phyloP scores from a whole-genome alignment of 2,329 filamentous ascomycete species.

The Colletotrichum cuscutae region DNA sequence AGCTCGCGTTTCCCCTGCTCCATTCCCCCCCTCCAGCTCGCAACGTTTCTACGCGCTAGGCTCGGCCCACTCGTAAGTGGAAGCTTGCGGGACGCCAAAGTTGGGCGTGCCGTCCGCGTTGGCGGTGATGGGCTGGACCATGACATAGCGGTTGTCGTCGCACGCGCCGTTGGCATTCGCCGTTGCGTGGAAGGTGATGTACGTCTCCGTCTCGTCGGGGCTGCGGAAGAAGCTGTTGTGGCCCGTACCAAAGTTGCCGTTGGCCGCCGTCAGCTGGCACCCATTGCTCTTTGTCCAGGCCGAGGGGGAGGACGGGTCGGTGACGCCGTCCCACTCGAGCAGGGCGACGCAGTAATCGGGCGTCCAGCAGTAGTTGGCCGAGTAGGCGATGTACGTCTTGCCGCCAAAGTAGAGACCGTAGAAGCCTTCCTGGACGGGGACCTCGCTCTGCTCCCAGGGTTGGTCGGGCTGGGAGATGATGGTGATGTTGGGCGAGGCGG shows the following conservation, averaged over 20 bases:
- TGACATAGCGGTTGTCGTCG: slow-evolving; percentile 63
- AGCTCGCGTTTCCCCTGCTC: too few species aligned
- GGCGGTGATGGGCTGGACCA: slow-evolving; percentile 60
- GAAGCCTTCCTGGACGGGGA: slow-evolving; percentile 65
- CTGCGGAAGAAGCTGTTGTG: slow-evolving; percentile 69
- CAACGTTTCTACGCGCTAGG: slow-evolving; percentile 16
- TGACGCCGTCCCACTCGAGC: slow-evolving; percentile 61
- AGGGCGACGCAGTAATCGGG: slow-evolving; percentile 63
- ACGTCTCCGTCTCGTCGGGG: slow-evolving; percentile 63
- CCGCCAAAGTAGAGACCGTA: slow-evolving; percentile 63
- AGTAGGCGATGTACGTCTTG: slow-evolving; percentile 64
- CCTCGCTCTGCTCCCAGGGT: slow-evolving; percentile 60
- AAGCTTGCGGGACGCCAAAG: slow-evolving; percentile 52
- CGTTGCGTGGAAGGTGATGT: slow-evolving; percentile 67
- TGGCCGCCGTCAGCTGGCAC: slow-evolving; percentile 61
- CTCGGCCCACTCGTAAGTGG: slow-evolving; percentile 39
- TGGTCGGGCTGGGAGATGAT: slow-evolving; percentile 62
- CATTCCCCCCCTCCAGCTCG: background rate
- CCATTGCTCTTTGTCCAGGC: slow-evolving; percentile 64
- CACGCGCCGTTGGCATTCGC: slow-evolving; percentile 59
- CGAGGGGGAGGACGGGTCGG: slow-evolving; percentile 53
- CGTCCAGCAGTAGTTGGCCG: slow-evolving; percentile 67
- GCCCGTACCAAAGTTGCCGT: slow-evolving; percentile 67
- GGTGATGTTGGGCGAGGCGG: slow-evolving; percentile 53
- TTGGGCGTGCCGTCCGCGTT: slow-evolving; percentile 62